These are phyloP conservation scores for Phytophthora cajani DNA, from an alignment of 352 stramenopile species.

Conservation along the genomic window DNA sequence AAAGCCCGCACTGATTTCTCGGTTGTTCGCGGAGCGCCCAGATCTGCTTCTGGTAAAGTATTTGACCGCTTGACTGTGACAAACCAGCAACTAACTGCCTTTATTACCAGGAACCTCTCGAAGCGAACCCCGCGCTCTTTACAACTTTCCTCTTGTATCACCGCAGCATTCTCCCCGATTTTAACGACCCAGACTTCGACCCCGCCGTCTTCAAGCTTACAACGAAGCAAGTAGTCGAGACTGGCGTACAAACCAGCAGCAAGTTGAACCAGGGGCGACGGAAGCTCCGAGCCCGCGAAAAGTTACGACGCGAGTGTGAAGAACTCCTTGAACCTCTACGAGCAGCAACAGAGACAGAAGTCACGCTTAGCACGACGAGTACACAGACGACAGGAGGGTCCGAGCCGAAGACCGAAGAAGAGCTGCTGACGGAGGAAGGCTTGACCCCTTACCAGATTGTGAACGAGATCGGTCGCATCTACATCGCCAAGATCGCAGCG, in stretches of 20 bases:
- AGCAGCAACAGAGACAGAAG: conserved; percentile 18
- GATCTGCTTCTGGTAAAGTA: conserved; percentile 67
- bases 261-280: conserved; percentile 42
- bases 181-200: conserved; percentile 62
- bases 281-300: conserved; percentile 45
- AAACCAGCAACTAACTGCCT: not conserved
- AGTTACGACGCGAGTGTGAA: conserved; percentile 49
- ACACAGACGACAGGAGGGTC: not conserved
- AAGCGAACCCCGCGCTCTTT: conserved; percentile 74
- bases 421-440: conserved; percentile 13
- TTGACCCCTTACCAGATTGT: conserved; percentile 45
- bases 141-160: conserved; percentile 72
- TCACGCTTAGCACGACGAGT: not conserved
- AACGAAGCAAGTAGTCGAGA: conserved; percentile 48
- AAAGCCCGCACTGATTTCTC: conserved; percentile 62
- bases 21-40: conserved; percentile 69
- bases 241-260: conserved; percentile 51
- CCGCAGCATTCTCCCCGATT: conserved; percentile 61
- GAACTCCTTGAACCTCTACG: conserved; percentile 36
- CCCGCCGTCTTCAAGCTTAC: conserved; percentile 59
- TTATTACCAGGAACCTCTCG: conserved; percentile 58
- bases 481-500: conserved; percentile 60
- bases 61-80: not conserved
- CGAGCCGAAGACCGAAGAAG: conserved; percentile 17
- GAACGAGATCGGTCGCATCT: conserved; percentile 68